Base-by-base conservation (phyloP, 371 early-diverging fungal genomes). In the Actinomucor elegans region DNA sequence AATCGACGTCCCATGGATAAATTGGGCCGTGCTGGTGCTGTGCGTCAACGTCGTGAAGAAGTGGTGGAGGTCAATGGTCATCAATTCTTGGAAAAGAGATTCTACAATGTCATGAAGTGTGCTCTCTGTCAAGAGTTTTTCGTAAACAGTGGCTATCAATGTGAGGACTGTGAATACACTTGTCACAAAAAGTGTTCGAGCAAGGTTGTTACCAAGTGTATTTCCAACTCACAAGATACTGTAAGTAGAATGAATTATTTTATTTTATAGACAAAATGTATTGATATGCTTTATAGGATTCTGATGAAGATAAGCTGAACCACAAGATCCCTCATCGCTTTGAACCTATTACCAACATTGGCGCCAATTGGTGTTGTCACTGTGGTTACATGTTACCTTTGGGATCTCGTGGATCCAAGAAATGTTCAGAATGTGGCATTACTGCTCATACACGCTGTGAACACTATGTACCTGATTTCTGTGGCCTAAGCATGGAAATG, bases 241-340 rank as follows among this genome's bases (percentile, higher is more conserved):
- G 75, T 60, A 61, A 38, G 46, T 53, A n/a, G n/a, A n/a, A n/a
- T n/a, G n/a, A n/a, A n/a, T n/a, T n/a, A n/a, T n/a, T n/a, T n/a
- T n/a, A n/a, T n/a, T n/a, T n/a, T n/a, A n/a, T n/a, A n/a, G n/a
- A n/a, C n/a, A n/a, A n/a, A n/a, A n/a, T n/a, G n/a, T n/a, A n/a
- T 6, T 35, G 12, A 35, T 23, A 27, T 12, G 6, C 12, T 15
- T 44, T 20, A 1, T 65, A 77, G 67, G 76, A 77, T 38, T 63
- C 79, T 4, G 83, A 83, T 38, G 80, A 75, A 48, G 86, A 89
- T 17, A 78, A 84, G 31, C 71, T 91, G 14, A 85, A 86, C 21
- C 96, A 98, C 71, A 86, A 90, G 36, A 96, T 98, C 60, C 94
- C 94, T 21, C 99, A 99, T 79, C 85, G 92, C 21, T 95, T 93